Base-by-base conservation (phyloP, 2,329 filamentous ascomycete species). In the Neofusicoccum cordaticola region DNA sequence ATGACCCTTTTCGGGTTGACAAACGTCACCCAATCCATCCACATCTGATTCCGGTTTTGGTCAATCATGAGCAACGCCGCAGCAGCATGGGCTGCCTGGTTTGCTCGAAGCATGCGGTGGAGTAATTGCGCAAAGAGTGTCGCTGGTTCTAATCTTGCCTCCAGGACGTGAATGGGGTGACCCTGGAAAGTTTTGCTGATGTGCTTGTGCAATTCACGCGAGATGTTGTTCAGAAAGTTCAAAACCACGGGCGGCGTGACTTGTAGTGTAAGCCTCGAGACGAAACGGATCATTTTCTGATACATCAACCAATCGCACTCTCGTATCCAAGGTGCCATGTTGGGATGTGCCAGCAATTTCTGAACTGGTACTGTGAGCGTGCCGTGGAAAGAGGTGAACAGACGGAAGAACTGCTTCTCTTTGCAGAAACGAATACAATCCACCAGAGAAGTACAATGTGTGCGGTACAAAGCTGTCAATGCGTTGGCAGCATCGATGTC, bases 381-480 rank as follows among this genome's bases (percentile, higher is more conserved):
- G 63, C 95, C 95, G 72, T 97, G 92, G 76, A 99, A 98, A 0
- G 94, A 95, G 5, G 91, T 93, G 75, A 96, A 97, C 15, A 97
- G 86, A 69, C 96, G 92, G 75, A 97, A 96, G 76, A 99, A 96
- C 6, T 93, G 94, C 79, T 97, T 96, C 77, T 97, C 92, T 74
- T 95, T 96, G 83, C 94, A 97, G 76, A 92, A 98, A 35, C 95
- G 90, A 67, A 99, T 93, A 71, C 92, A 94, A 77, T 99, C 95
- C 37, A 99, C 90, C 4, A 99, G 85, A 0, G 93, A 97, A 13
- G 95, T 97, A 75, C 93, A 97, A 74, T 98, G 94, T 2, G 94
- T 95, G 57, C 93, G 88, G 74, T 99, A 99, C 27, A 98, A 84
- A 4, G 94, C 93, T 42, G 88, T 87, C 22, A 99, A 82, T 3